Base-by-base conservation (phyloP, 768 basidiomycete species). In the Coprinellus micaceus region DNA sequence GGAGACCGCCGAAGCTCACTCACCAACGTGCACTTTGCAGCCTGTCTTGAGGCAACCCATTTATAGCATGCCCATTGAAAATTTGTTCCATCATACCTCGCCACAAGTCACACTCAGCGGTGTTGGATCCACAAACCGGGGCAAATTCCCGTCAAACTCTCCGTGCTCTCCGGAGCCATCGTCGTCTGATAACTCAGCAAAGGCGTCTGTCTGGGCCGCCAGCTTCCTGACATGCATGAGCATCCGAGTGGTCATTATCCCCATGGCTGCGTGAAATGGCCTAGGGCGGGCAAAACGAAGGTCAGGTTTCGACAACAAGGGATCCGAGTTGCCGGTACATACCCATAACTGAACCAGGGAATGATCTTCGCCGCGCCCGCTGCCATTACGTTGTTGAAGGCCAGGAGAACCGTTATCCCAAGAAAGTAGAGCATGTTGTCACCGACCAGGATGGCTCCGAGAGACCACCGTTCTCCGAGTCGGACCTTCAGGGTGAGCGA, bases 331-430 rank as follows among this genome's bases (percentile, higher is more conserved):
- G 9, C 11, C 12, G 33, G 15, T 28, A 61, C 69, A 26, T 59
- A 74, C 74, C 67, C 73, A 60, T 76, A 78, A 55, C 79, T 75
- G 55, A 80, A 79, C 79, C 79, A 81, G 1, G 77, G 79, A 39
- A 80, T 78, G 36, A 68, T 7, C n/a, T 43, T 43, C 15, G 40
- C 77, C 4, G 74, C 61, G 17, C 49, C 33, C 19, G 77, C 69
- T 4, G 78, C 75, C 78, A 79, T 79, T 13, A 80, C 63, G 58
- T 77, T 78, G 58, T 79, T 79, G 60, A 78, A 75, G 0, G 77
- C 52, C 4, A 81, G 63, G 1, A 80, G 59, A 49, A 66, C 59
- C 0, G 71, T 64, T 10, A 81, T 69, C 77, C 69, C 71, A 25
- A 77, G 67, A 58, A 81, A 80, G 61, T 80, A 79, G 2, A 75